Evolutionary conservation across 345 rosid genomes (phyloP).

Genomic region (Gossypium bickii): DNA sequence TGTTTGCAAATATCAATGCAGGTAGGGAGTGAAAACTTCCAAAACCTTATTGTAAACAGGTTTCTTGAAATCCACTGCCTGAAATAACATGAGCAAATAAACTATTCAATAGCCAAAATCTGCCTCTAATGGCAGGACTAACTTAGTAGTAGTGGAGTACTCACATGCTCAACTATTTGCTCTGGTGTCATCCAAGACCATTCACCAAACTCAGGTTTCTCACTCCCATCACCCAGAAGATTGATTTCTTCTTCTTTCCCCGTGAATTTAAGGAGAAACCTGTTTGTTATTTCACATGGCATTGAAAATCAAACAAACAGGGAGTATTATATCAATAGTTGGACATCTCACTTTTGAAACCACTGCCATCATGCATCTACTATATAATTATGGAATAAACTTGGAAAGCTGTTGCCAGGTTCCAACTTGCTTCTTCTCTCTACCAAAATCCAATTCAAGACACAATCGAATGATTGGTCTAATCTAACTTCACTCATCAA

Average conservation of each 20-base stretch:
- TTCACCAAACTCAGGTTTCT: constrained; percentile 87
- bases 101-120: not conserved
- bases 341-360: not conserved
- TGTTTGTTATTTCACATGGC: constrained; percentile 19
- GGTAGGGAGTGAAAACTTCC: constrained; percentile 53
- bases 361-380: not conserved
- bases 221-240: constrained; percentile 80
- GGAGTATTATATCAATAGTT: not conserved
- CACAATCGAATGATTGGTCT: not conserved
- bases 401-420: not conserved
- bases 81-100: constrained; percentile 21
- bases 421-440: not conserved
- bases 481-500: not conserved
- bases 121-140: not conserved
- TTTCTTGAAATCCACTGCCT: constrained; percentile 93
- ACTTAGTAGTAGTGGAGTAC: constrained; percentile 27
- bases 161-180: constrained; percentile 53
- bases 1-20: constrained; percentile 27
- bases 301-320: not conserved
- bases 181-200: constrained; percentile 84
- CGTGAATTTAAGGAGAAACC: constrained; percentile 81
- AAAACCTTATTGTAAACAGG: constrained; percentile 80
- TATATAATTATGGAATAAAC: not conserved
- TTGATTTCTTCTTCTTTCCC: constrained; percentile 86
- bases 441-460: not conserved